Conservation (phyloP, 2,329 filamentous ascomycete species). For the Claviceps quebecensis region DNA sequence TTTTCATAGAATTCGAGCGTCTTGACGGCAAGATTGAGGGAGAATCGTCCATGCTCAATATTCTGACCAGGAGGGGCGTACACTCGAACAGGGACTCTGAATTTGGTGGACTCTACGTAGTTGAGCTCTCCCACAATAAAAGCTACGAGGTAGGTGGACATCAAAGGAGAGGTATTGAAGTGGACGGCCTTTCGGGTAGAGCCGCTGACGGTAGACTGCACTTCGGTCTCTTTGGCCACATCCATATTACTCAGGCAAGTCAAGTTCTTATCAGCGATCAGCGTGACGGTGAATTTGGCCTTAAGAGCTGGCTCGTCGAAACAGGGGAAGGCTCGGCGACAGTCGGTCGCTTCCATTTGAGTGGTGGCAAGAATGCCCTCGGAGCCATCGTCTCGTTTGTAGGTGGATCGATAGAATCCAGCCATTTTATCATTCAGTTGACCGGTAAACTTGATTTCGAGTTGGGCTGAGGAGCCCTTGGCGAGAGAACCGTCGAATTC, state of each 20-base stretch:
- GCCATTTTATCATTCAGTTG: constrained; percentile 89
- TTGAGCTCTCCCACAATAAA: constrained; percentile 92
- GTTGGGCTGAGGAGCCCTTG: constrained; percentile 62
- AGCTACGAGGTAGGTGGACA: constrained; percentile 92
- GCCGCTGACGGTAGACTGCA: constrained; percentile 21
- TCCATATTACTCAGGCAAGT: constrained; percentile 98
- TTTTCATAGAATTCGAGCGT: constrained; percentile 93
- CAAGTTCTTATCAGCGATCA: constrained; percentile 78
- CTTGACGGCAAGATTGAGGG: constrained; percentile 74
- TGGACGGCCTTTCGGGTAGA: constrained; percentile 63
- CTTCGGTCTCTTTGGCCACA: constrained; percentile 62
- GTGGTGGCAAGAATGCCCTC: constrained; percentile 76
- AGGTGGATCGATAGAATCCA: constrained; percentile 91
- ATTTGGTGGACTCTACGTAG: constrained; percentile 80
- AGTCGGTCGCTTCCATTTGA: constrained; percentile 95
- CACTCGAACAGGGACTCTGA: constrained; percentile 85
- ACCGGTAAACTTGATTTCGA: constrained; percentile 50
- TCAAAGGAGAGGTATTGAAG: constrained; percentile 82
- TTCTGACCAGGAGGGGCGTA: constrained; percentile 83
- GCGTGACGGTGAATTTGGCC: constrained; percentile 79
- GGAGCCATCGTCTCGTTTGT: constrained; percentile 67
- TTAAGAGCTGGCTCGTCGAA: constrained; percentile 94
- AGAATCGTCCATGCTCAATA: constrained; percentile 84
- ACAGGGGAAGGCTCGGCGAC: constrained; percentile 82
- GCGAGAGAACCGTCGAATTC: constrained; percentile 59